Percentiles rank a stretch among this genome's conserved stretches.
Evolutionary conservation across 1,284 basidiomycete species (phyloP).

Genomic region (Boletus nobilissimus): DNA sequence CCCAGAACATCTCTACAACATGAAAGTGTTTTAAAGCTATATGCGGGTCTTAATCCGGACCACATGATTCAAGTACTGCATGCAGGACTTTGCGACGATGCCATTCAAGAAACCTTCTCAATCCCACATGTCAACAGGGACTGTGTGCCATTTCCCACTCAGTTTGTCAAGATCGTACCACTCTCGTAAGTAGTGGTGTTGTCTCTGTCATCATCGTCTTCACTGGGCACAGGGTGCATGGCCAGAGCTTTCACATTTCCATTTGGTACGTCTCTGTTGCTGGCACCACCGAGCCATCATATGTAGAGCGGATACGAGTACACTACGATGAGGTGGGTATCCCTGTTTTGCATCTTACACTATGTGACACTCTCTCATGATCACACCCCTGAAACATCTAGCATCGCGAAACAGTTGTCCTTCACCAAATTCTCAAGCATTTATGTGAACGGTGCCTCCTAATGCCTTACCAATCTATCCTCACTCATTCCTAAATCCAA

Average conservation of each 20-base stretch:
- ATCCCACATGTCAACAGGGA: slow-evolving; percentile 64
- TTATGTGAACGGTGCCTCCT: slow-evolving; percentile 80
- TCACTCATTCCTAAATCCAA: slow-evolving; percentile 64
- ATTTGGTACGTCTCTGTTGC: slow-evolving; percentile 77
- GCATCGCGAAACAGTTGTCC: slow-evolving; percentile 69
- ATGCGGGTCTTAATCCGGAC: slow-evolving; percentile 69
- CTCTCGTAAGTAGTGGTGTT: slow-evolving; percentile 62
- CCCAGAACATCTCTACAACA: slow-evolving; percentile 80
- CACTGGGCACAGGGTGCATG: slow-evolving; percentile 63
- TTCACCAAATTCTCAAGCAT: slow-evolving; percentile 81
- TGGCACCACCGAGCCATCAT: slow-evolving; percentile 64
- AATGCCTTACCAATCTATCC: slow-evolving; percentile 70
- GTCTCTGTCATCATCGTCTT: slow-evolving; percentile 4
- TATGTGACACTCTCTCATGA: not conserved
- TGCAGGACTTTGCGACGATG: slow-evolving; percentile 71
- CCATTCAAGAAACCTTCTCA: slow-evolving; percentile 68
- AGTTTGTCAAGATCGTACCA: slow-evolving; percentile 77
- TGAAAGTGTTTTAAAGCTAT: slow-evolving; percentile 83
- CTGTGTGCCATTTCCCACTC: slow-evolving; percentile 68
- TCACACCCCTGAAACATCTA: not conserved
- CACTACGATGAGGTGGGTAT: slow-evolving; percentile 69
- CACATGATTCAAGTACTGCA: slow-evolving; percentile 73
- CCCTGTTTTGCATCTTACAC: not conserved
- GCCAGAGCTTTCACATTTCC: slow-evolving; percentile 76
- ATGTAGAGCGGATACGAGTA: slow-evolving; percentile 62